Base-by-base conservation (phyloP, 2,329 filamentous ascomycete genomes). In the Reticulascus tulasneorum region DNA sequence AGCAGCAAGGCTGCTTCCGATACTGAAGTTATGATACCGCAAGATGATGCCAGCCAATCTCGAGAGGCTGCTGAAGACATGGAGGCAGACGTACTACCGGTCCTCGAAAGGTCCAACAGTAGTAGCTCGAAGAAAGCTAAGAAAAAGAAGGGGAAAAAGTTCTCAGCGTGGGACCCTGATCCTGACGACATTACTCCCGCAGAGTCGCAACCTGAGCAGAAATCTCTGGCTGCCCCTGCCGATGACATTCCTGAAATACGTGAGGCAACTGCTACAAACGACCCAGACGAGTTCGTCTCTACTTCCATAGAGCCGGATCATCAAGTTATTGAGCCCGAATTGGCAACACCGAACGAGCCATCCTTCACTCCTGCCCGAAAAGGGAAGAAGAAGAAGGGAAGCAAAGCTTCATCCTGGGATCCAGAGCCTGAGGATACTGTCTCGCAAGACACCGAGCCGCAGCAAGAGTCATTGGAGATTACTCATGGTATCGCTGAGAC, bases 381-480 rank as follows among this genome's bases (percentile, higher is more conserved):
- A 54, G 53, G 54, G 58, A 30, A 60, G 42, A 57, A 60, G 25
- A 69, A 66, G 47, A 70, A 67, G 50, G 53, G 32, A 36, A 42
- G 40, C 24, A 42, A 42, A 29, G 35, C 40, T 25, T 42, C 40
- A 24, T 25, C 40, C 40, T 34, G 33, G 37, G 40, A 42, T 29
- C 40, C 29, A 37, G 40, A 42, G 40, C 24, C 38, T 38, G 38
- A 30, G 38, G 27, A 41, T 35, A 34, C n/a, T n/a, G n/a, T n/a
- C n/a, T n/a, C n/a, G n/a, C n/a, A n/a, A n/a, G n/a, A n/a, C n/a
- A n/a, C n/a, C n/a, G n/a, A n/a, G n/a, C n/a, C n/a, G n/a, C n/a
- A n/a, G n/a, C n/a, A n/a, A n/a, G n/a, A n/a, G n/a, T n/a, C n/a
- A n/a, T n/a, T n/a, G n/a, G n/a, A n/a, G n/a, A n/a, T n/a, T n/a